phyloP scores from a whole-genome alignment of 345 rosid species.

The Lepidium africanum region DNA sequence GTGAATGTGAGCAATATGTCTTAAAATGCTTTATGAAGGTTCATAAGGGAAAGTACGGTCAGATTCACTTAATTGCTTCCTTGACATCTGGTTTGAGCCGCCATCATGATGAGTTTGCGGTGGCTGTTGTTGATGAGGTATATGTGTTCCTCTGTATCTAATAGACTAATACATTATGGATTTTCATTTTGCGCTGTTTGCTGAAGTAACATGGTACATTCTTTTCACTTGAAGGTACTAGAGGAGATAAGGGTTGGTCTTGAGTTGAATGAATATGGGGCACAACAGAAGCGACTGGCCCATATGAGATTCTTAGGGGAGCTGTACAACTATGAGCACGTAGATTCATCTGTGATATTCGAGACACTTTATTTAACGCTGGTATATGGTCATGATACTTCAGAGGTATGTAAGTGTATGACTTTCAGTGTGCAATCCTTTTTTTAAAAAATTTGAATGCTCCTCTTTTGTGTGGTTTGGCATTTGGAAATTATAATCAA shows the following conservation, averaged over 20 bases:
- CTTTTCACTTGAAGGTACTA: constrained; percentile 59
- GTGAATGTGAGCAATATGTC: constrained; percentile 85
- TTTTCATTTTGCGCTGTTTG: constrained; percentile 2
- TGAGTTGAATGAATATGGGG: constrained; percentile 89
- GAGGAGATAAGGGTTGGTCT: constrained; percentile 96
- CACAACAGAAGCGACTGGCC: constrained; percentile 97
- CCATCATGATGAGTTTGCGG: constrained; percentile 96
- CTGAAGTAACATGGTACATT: constrained; percentile 1
- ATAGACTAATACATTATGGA: not conserved
- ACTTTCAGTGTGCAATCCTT: not conserved
- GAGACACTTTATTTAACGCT: constrained; percentile 86
- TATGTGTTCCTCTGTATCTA: constrained; percentile 16
- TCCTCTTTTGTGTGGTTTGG: not conserved
- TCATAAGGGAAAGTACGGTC: constrained; percentile 93
- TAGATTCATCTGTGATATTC: constrained; percentile 94
- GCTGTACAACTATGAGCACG: constrained; percentile 94
- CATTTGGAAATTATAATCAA: not conserved
- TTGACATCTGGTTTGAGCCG: constrained; percentile 97
- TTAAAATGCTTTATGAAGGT: constrained; percentile 98
- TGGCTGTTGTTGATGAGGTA: constrained; percentile 99
- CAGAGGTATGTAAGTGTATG: constrained; percentile 52
- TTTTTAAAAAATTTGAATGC: not conserved
- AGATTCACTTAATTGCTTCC: constrained; percentile 95
- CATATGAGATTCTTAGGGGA: constrained; percentile 97
- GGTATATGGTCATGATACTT: constrained; percentile 67